These are phyloP conservation scores for Psilocybe cubensis DNA, from an alignment of 768 basidiomycete genomes.

Conservation along the genomic window DNA sequence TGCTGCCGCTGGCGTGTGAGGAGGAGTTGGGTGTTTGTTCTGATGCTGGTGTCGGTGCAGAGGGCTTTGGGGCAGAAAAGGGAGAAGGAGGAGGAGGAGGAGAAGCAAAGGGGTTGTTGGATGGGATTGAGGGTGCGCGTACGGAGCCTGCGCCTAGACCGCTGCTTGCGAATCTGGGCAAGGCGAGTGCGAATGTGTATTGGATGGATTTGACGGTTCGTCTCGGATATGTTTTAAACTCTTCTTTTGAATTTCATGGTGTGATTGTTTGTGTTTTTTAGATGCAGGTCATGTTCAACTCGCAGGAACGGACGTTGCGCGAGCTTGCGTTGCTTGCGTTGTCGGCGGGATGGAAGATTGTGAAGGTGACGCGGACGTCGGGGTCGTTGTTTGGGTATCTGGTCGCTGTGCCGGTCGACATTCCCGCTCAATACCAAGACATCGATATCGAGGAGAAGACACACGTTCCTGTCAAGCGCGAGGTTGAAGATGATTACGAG, in stretches of 20 bases:
- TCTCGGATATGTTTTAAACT: background rate
- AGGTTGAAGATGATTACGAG: background rate
- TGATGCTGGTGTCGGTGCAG: no score
- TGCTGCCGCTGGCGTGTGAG: conserved; percentile 75
- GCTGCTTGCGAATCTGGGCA: conserved; percentile 74
- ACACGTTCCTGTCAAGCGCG: no score
- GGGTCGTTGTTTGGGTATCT: conserved; percentile 76
- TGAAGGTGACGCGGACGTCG: conserved; percentile 56
- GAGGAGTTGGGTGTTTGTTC: conserved; percentile 26
- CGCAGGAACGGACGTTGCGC: conserved; percentile 70
- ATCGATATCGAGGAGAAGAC: background rate
- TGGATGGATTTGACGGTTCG: conserved; percentile 72
- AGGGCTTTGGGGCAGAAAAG: no score
- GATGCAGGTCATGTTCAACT: conserved; percentile 75
- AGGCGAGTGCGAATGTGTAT: conserved; percentile 70
- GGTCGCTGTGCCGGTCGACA: conserved; percentile 61
- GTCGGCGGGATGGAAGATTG: conserved; percentile 65
- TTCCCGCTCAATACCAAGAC: conserved; percentile 37
- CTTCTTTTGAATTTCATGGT: background rate
- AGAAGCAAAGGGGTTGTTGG: conserved; percentile 41
- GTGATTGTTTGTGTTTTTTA: conserved; percentile 24
- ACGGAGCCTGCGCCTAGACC: conserved; percentile 59
- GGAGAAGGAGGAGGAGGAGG: no score
- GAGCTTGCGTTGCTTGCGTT: conserved; percentile 58
- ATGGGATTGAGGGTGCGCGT: conserved; percentile 54